A percentile compares a stretch with the other conserved stretches of the same genome.
Conservation (phyloP, 108 stramenopile genomes). For the Fragilaria radians region DNA sequence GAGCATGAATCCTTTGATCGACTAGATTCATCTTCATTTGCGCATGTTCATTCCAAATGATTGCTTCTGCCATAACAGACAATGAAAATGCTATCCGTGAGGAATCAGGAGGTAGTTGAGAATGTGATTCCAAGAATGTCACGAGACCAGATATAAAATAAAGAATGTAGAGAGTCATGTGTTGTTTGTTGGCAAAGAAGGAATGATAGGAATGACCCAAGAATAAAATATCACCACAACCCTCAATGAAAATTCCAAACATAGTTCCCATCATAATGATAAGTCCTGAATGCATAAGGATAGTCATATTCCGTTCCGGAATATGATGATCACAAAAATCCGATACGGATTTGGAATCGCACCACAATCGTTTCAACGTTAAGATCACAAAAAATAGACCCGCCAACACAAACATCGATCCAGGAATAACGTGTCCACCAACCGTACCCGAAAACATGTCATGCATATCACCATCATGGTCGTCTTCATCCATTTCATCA, state of each 20-base stretch:
- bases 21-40: conserved; percentile 1
- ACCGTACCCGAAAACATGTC: not conserved
- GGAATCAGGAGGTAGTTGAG: not conserved
- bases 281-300: not conserved
- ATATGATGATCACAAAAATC: not conserved
- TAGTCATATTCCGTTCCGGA: not conserved
- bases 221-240: not conserved
- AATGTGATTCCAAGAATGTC: not conserved
- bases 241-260: conserved; percentile 1
- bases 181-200: not conserved
- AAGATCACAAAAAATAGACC: not conserved
- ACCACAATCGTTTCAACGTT: not conserved
- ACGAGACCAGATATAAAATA: not conserved
- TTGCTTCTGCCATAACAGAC: not conserved
- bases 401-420: not conserved
- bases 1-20: conserved; percentile 1
- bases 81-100: not conserved
- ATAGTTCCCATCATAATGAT: not conserved
- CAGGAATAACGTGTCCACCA: conserved; percentile 1
- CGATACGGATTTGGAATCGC: not conserved
- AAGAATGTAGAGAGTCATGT: not conserved
- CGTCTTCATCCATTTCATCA: not conserved
- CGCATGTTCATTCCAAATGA: conserved; percentile 4
- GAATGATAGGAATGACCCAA: not conserved
- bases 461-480: not conserved